A percentile compares a stretch with the other conserved stretches of the same genome.
These are phyloP conservation scores for Teunomyces cretensis DNA, from an alignment of 805 yeast genomes.

Conservation along the genomic window DNA sequence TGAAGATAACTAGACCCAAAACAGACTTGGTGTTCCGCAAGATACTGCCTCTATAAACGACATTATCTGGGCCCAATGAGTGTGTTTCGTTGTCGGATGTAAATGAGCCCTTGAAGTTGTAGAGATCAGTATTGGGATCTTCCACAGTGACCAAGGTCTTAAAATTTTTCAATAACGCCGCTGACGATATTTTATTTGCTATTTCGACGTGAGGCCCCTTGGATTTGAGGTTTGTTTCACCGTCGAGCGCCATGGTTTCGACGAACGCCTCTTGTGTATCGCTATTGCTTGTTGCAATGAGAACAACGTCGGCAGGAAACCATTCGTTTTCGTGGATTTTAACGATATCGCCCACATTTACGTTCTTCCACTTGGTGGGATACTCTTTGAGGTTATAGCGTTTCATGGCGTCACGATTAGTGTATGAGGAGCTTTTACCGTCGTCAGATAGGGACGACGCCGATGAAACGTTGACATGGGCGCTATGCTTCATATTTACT, in stretches of 20 bases:
- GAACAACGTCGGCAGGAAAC: slow-evolving; percentile 87
- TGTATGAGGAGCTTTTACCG: slow-evolving; percentile 8
- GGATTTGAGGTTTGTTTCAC: slow-evolving; percentile 89
- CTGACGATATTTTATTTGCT: slow-evolving; percentile 49
- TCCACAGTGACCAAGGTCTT: slow-evolving; percentile 65
- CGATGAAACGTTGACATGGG: slow-evolving; percentile 2
- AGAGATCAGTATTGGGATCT: slow-evolving; percentile 89
- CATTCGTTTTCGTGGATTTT: slow-evolving; percentile 77
- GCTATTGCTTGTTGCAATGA: slow-evolving; percentile 60
- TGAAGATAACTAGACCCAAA: slow-evolving; percentile 81
- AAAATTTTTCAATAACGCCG: slow-evolving; percentile 48
- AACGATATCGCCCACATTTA: slow-evolving; percentile 86
- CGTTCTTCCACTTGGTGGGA: slow-evolving; percentile 62
- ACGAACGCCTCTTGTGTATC: slow-evolving; percentile 68
- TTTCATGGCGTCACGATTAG: slow-evolving; percentile 19
- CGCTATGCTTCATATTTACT: slow-evolving; percentile 6
- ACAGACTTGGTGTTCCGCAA: slow-evolving; percentile 77
- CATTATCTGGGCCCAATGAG: slow-evolving; percentile 76
- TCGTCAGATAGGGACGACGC: slow-evolving; percentile 11
- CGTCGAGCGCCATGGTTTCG: slow-evolving; percentile 97
- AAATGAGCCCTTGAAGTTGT: slow-evolving; percentile 84
- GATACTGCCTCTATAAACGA: slow-evolving; percentile 88
- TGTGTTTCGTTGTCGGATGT: slow-evolving; percentile 36
- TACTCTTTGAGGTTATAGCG: slow-evolving; percentile 35
- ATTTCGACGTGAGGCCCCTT: slow-evolving; percentile 67